Evolutionary conservation across 768 basidiomycete genomes (phyloP), one percentile per base, ranked within the genome.

Genomic region (Scleroderma bovista): DNA sequence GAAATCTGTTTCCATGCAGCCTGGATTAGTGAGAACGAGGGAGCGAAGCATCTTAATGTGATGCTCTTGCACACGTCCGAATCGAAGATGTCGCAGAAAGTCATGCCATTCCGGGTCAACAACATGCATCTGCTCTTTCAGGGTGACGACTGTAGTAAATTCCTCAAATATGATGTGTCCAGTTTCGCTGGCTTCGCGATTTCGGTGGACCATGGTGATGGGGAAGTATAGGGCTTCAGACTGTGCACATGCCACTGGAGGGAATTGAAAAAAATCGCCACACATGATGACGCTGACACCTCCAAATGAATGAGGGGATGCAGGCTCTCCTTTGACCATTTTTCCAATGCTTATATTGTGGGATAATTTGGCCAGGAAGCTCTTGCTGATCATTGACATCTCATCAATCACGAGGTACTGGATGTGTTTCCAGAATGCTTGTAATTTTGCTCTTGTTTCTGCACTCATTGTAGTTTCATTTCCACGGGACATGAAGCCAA

Each of bases 221-320:
- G 60, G 58, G 13, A 32, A 50, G 37, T 51, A 63, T 6, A 63
- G 33, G 1, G 62, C 38, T 19, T 40, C 52, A 7, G 2, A 9
- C 6, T 11, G 16, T 13, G 19, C 7, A 52, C 55, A 13, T 2
- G 26, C 43, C 1, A 53, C 34, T 10, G 51, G 51, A 1, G 33
- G 51, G 47, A 48, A 64, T 26, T 55, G 75, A 47, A 76, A 73
- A 13, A 75, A 65, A 44, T 76, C 72, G 0, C 75, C 75, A 19
- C 59, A 57, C 3, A 76, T 19, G 3, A 75, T 69, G 4, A 76
- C 58, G 47, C 69, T 72, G 48, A 74, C 57, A 0, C 72, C 69
- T 3, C 69, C 69, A 50, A 75, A 76, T 0, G 65, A 52, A 2
- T 41, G 5, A 1, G 53, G 50, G 0, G 52, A 17, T 1, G 38